These are phyloP conservation scores for Pleurotus salmoneostramineus DNA, from an alignment of 768 basidiomycete species.

Conservation along the genomic window DNA sequence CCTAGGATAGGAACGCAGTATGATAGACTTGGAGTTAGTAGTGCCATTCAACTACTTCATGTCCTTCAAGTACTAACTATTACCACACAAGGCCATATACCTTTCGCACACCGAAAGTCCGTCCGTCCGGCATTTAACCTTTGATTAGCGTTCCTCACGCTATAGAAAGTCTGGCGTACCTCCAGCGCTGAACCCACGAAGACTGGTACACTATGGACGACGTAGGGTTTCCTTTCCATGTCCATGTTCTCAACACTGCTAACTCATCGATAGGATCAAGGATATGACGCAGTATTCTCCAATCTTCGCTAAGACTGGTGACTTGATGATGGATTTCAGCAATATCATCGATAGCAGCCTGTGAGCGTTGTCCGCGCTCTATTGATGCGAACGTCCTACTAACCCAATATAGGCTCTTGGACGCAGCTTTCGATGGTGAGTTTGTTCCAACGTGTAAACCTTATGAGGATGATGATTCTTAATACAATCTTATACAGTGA, in stretches of 20 bases:
- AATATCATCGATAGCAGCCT: constrained; percentile 44
- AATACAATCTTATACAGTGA: constrained; percentile 59
- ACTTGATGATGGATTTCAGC: constrained; percentile 57
- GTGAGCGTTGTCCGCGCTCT: constrained; percentile 24
- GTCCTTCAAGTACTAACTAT: constrained; percentile 6
- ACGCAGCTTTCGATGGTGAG: constrained; percentile 23
- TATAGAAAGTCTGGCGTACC: constrained; percentile 53
- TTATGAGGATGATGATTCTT: constrained; percentile 34
- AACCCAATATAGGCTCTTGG: constrained; percentile 16
- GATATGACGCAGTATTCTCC: constrained; percentile 59
- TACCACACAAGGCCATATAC: constrained; percentile 33
- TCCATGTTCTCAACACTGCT: constrained; percentile 7
- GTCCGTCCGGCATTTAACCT: too few relatives aligned
- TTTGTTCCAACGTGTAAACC: neutral
- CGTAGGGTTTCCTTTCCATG: constrained; percentile 19
- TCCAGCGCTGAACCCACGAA: constrained; percentile 60
- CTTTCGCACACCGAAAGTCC: constrained; percentile 56
- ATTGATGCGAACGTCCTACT: neutral
- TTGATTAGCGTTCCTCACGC: too few relatives aligned
- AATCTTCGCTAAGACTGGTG: constrained; percentile 50
- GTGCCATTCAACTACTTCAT: neutral
- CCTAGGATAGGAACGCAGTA: constrained; percentile 50
- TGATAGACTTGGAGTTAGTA: constrained; percentile 44
- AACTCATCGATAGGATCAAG: constrained; percentile 32
- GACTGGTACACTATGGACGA: constrained; percentile 64